Base-by-base conservation (phyloP, 2,329 filamentous ascomycete genomes). In the Ceratocystis destructans region DNA sequence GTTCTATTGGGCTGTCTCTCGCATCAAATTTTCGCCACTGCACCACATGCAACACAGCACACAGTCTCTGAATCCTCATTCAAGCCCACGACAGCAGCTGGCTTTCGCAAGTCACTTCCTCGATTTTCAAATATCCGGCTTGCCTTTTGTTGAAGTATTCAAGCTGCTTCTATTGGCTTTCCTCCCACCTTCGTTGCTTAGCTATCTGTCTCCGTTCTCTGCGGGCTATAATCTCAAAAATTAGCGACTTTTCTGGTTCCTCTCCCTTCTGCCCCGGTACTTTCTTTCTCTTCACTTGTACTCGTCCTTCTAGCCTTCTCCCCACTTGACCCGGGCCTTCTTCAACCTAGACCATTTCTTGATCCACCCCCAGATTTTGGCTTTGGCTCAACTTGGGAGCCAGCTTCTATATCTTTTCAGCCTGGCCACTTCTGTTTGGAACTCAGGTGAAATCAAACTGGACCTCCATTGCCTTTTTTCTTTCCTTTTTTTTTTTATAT, bases 351-450 rank as follows among this genome's bases (percentile, higher is more conserved):
- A 15, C 45, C 45, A 48, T 44, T 44, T 63, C 44, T 62, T 46
- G 37, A 62, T 48, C 45, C 61, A 63, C 61, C 61, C 61, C 61
- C 61, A 48, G 61, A 63, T 63, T 63, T 50, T 63, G 61, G 45
- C 33, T 45, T 44, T 46, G 45, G 61, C 33, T 22, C n/a, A 62
- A n/a, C 61, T 62, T n/a, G n/a, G 53, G 28, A 28, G 2, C 53
- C 28, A 28, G 53, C 28, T 57, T 41, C 53, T 57, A 57, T 57
- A 57, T 57, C 53, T 31, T 28, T 17, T 31, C 31, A 31, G 53
- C 12, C 25, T 31, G 15, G 53, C 53, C 22, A 3, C 37, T 28
- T 33, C 22, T 31, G 6, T 5, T 57, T 22, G 7, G 1, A 33
- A 6, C 25, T 3, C 12, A 15, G 53, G 53, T 33, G 53, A 57